Base-by-base conservation (phyloP, 176 grass and related monocot genomes). In the Puya raimondii region DNA sequence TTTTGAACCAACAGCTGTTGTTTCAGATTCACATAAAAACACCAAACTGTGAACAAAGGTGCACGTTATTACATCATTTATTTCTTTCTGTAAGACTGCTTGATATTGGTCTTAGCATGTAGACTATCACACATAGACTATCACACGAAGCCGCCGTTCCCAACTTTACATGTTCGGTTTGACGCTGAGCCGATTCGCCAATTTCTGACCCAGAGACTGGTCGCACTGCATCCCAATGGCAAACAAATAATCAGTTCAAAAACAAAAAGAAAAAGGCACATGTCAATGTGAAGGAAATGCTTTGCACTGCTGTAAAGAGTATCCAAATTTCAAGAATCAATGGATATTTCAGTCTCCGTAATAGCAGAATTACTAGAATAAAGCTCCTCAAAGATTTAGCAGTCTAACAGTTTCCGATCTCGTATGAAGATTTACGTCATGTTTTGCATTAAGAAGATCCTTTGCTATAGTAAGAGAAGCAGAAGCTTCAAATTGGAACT, bases 141-240 rank as follows among this genome's bases (percentile, higher is more conserved):
- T 42, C 33, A 1, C 33, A 42, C 33, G 33, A 42, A 42, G 33
- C 33, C 1, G 33, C 33, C 5, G 47, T 75, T 71, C 23, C 25
- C 15, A 17, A 11, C 64, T 78, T 68, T 85, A 96, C 80, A 96
- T 85, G 77, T n/a, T 83, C 15, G 91, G 74, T 75, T 88, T 96
- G 21, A 85, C 20, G 66, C 81, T 81, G 66, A 96, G 87, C 11
- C 85, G 72, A 67, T 79, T 81, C 0, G 75, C 87, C 52, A 96
- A 52, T 79, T 91, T 91, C 87, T 88, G 85, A 2, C 87, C 87
- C 6, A 96, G 79, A 15, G 85, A 79, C 0, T 70, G 33, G 8
- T 96, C 91, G 0, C 91, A 96, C 91, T 96, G 77, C 71, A 79
- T 72, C 56, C 33, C 9, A 18, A 47, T 26, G 20, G 17, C 58